Base-by-base conservation (phyloP, 164 flowering plant species). In the Liquidambar formosana region DNA sequence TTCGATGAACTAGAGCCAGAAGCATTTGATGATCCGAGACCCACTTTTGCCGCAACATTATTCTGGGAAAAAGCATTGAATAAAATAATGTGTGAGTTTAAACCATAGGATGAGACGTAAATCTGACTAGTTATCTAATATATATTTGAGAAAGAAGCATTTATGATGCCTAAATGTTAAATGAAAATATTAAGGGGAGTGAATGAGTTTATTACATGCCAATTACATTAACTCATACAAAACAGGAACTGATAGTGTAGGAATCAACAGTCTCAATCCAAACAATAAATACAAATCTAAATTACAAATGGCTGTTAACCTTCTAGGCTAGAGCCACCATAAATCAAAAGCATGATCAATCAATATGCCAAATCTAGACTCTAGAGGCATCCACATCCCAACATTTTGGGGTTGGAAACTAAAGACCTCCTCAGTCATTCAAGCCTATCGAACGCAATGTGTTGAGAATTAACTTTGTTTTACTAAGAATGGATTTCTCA, bases 1-100 rank as follows among this genome's bases (percentile, higher is more conserved):
- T 84, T 83, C 22, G 79, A 73, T 53, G 83, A 69, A 75, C 78
- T 71, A 33, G 86, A 81, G 74, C 75, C 88, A 71, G 85, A 85
- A 27, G 64, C 51, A 71, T 78, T 73, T 61, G 87, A 72, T 23
- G 84, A 75, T 66, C 74, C 82, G 56, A 77, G 71, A 57, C 66
- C 73, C 65, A 45, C 54, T 64, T 77, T 79, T 10, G n/a, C n/a
- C n/a, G 71, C 54, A 56, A 26, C 56, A 49, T 23, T 67, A 43
- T 67, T 61, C 90, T 84, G 88, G 68, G 49, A 59, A 56, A 57
- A 44, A 77, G 38, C 18, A 63, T 41, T 8, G 41, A 10, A 16
- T 22, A 10, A 27, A 16, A 46, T 28, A 14, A 18, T 10, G 18
- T 10, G 18, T 58, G 22, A 41, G 58, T 0, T 0, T 16, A 21